Evolutionary conservation across 1,284 basidiomycete genomes (phyloP).

Genomic region (Tremellales sp.): DNA sequence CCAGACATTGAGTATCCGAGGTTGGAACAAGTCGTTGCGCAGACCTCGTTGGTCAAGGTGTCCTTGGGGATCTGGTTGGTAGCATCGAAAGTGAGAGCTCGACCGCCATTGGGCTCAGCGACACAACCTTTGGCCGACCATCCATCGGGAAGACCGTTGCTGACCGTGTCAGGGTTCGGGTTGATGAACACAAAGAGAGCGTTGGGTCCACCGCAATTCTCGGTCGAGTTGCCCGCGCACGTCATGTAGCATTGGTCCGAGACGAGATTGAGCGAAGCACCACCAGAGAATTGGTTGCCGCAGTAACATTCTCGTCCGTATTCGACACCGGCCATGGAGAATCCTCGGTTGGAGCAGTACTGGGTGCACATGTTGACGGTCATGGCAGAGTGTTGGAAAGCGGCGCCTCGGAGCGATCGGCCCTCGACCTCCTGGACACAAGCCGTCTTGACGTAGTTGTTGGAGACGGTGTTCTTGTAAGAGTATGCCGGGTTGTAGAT

Average conservation of each 20-base stretch:
- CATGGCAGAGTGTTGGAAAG: slow-evolving; percentile 4
- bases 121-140: slow-evolving; percentile 27
- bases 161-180: slow-evolving; percentile 4
- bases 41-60: slow-evolving; percentile 21
- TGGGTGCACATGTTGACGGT: slow-evolving; percentile 10
- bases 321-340: slow-evolving; percentile 10
- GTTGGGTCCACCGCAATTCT: slow-evolving; percentile 27
- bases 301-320: slow-evolving; percentile 15
- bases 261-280: slow-evolving; percentile 7
- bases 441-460: slow-evolving; percentile 14
- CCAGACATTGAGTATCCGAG: slow-evolving; percentile 20
- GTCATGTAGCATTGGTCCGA: slow-evolving; percentile 18
- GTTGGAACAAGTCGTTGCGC: slow-evolving; percentile 10
- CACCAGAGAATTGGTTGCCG: slow-evolving; percentile 5
- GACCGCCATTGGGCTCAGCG: slow-evolving; percentile 14
- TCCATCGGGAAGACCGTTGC: slow-evolving; percentile 16
- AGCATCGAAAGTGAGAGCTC: slow-evolving; percentile 22
- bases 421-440: slow-evolving; percentile 10
- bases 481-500: slow-evolving; percentile 7
- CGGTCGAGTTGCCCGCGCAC: slow-evolving; percentile 15
- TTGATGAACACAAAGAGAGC: slow-evolving; percentile 20
- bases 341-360: slow-evolving; percentile 4
- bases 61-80: slow-evolving; percentile 8
- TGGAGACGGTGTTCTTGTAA: slow-evolving; percentile 3
- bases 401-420: slow-evolving; percentile 5